phyloP scores from a whole-genome alignment of 202 grass and related monocot species.

The Setaria viridis region DNA sequence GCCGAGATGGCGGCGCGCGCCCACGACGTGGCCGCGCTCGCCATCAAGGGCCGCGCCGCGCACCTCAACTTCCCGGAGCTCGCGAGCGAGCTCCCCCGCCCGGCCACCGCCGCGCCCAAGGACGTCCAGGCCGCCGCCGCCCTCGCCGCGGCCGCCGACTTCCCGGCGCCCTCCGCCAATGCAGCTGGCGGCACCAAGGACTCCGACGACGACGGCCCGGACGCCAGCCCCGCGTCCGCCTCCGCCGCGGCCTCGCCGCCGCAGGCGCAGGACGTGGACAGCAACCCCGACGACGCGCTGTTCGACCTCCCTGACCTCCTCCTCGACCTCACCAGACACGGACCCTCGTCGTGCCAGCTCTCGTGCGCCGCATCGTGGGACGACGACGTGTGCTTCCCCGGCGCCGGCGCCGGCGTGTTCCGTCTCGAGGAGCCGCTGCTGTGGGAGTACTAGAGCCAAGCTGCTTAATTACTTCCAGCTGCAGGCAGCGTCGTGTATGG shows the following conservation, averaged over 20 bases:
- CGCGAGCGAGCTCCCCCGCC: constrained; percentile 62
- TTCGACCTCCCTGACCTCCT: constrained; percentile 82
- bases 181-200: background rate
- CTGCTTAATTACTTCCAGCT: background rate
- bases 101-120: constrained; percentile 68
- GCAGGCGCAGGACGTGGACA: background rate
- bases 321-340: constrained; percentile 54
- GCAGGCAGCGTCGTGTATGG: background rate
- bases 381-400: constrained; percentile 53
- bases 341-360: constrained; percentile 50
- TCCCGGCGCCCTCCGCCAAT: constrained; percentile 35
- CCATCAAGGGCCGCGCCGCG: constrained; percentile 73
- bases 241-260: constrained; percentile 22
- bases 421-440: constrained; percentile 83
- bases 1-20: constrained; percentile 87
- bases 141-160: constrained; percentile 64
- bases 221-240: constrained; percentile 19
- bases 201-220: constrained; percentile 25
- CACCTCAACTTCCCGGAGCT: constrained; percentile 79
- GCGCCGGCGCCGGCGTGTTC: constrained; percentile 48
- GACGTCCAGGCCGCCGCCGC: constrained; percentile 84
- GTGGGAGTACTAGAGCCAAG: constrained; percentile 67
- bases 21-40: constrained; percentile 79
- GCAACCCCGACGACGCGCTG: constrained; percentile 49
- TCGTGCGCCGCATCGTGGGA: constrained; percentile 73